Conservation (phyloP, 768 basidiomycete genomes). For the Lactarius trivialis region DNA sequence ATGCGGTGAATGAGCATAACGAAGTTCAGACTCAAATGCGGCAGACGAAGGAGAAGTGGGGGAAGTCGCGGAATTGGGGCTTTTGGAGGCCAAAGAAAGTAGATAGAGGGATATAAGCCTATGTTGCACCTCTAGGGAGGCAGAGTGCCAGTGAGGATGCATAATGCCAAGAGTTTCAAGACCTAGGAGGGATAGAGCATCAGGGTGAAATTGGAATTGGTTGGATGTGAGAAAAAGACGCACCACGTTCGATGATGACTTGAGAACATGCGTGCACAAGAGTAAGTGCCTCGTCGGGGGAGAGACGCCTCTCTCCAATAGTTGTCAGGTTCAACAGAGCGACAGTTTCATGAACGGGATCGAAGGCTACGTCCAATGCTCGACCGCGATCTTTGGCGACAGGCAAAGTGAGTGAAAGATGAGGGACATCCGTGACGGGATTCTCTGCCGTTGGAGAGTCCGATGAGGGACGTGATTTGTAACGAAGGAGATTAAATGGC, state of each 20-base stretch:
- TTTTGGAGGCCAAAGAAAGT: constrained; percentile 49
- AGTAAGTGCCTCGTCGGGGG: constrained; percentile 52
- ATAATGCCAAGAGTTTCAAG: constrained; percentile 77
- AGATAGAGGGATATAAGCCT: constrained; percentile 67
- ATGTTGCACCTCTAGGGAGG: constrained; percentile 63
- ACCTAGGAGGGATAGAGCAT: constrained; percentile 37
- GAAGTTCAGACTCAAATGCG: constrained; percentile 59
- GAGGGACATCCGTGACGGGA: constrained; percentile 37
- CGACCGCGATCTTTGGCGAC: constrained; percentile 44
- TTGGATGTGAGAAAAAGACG: constrained; percentile 25
- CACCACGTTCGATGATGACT: constrained; percentile 59
- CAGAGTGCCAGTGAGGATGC: constrained; percentile 79
- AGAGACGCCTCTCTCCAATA: constrained; percentile 54
- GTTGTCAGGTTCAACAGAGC: constrained; percentile 44
- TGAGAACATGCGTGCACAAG: constrained; percentile 65
- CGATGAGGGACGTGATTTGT: constrained; percentile 37
- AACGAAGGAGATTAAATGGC: constrained; percentile 45
- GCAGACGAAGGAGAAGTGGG: constrained; percentile 42
- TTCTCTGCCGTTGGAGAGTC: constrained; percentile 33
- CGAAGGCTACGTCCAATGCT: constrained; percentile 52
- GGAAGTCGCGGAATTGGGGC: constrained; percentile 43
- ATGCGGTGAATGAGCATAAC: constrained; percentile 59
- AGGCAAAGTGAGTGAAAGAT: constrained; percentile 58
- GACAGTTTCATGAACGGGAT: constrained; percentile 47
- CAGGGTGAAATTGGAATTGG: background rate